Evolutionary conservation across 2,329 filamentous ascomycete genomes (phyloP), one percentile per base, ranked within the genome.

Genomic region (Alternaria gansuensis): DNA sequence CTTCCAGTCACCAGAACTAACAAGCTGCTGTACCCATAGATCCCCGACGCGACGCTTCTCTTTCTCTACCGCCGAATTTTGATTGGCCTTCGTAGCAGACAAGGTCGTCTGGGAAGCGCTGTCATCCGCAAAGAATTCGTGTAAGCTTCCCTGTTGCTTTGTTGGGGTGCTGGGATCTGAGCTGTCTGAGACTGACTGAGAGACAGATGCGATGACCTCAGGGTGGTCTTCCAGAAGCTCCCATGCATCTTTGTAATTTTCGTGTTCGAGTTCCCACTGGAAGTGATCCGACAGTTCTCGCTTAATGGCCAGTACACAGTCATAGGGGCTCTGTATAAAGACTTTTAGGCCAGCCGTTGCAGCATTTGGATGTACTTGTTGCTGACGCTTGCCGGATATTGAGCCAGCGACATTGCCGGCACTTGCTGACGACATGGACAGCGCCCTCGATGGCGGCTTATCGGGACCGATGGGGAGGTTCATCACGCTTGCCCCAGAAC

Each of bases 241-340:
- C 94, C 94, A 99, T 2, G 93, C 93, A 67, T 92, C 86, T 69
- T 91, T 86, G 71, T 94, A 97, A 62, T 89, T 88, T 51, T 91
- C 85, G 61, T 89, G 91, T 58, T 94, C 90, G 28, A 96, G 75
- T 13, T 98, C 82, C 94, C 94, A 99, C 7, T 84, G 82, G 23
- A 98, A 81, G 71, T 96, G 93, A 77, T 99, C 95, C 3, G 87
- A 82, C 14, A 96, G 82, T 71, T 97, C 93, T 66, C 95, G 85
- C 74, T 93, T 93, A 2, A 95, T 92, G 0, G 92, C 92, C 54
- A 97, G 81, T n/a, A 98, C 90, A 70, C 93, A 98, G 77, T 99
- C 95, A 73, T 96, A 99, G 0, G 95, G 95, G 69, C 93, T 97
- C 71, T 97, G 93, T 39, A 99, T 92, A 74, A 97, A 97, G 14